A percentile compares a stretch with the other conserved stretches of the same genome.
These are phyloP conservation scores for Quercus bicolor DNA, from an alignment of 306 rosid genomes.

Conservation along the genomic window DNA sequence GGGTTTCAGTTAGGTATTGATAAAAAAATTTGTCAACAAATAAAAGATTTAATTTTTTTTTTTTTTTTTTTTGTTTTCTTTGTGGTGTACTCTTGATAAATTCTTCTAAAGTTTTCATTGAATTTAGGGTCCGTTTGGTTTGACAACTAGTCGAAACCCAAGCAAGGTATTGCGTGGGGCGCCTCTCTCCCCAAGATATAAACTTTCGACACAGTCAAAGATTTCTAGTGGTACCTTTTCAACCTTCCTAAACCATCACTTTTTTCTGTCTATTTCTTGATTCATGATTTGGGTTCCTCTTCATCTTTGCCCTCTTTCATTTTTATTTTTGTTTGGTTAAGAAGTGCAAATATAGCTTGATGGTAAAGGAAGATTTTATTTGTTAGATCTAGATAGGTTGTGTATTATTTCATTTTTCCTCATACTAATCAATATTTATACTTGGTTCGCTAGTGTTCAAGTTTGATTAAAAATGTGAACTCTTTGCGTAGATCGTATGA, in stretches of 20 bases:
- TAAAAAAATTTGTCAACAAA: too few species aligned
- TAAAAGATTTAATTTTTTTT: too few species aligned
- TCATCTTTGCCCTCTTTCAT: not conserved
- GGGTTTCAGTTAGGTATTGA: too few species aligned
- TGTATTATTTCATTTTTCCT: too few species aligned
- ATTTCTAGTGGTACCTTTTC: constrained; percentile 70
- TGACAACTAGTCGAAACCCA: constrained; percentile 77
- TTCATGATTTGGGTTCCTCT: not conserved
- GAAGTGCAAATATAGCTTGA: too few species aligned
- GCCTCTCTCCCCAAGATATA: constrained; percentile 58
- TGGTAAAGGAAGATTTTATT: too few species aligned
- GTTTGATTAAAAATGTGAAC: not conserved
- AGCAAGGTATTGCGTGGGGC: constrained; percentile 95
- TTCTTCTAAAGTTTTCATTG: too few species aligned
- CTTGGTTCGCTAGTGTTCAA: not conserved
- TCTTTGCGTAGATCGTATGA: constrained; percentile 57
- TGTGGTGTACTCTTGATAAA: too few species aligned
- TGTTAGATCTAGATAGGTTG: too few species aligned
- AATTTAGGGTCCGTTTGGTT: constrained; percentile 72
- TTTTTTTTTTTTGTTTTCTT: too few species aligned
- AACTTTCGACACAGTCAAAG: constrained; percentile 78
- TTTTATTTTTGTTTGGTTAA: too few species aligned
- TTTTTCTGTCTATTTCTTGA: too few species aligned
- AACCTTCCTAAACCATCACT: not conserved
- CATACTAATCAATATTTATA: not conserved